A percentile compares a stretch with the other conserved stretches of the same genome.
phyloP scores from a whole-genome alignment of 2,329 filamentous ascomycete species.

The Trichoderma sp. region DNA sequence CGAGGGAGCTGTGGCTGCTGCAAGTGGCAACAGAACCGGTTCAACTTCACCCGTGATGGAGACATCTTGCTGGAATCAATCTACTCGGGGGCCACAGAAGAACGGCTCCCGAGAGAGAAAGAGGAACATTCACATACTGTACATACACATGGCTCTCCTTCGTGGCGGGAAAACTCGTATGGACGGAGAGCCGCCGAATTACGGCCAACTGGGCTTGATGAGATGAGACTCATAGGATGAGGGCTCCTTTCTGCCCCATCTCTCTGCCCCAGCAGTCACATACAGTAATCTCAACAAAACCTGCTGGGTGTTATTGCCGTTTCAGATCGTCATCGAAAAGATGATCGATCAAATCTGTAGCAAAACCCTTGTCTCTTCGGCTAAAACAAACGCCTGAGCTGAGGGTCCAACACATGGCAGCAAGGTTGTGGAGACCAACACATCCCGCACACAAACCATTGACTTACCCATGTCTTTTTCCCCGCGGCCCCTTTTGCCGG shows the following conservation, averaged over 20 bases:
- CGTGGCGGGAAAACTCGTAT: constrained; percentile 3
- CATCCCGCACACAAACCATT: neutral
- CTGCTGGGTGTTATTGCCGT: neutral
- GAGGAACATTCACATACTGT: neutral
- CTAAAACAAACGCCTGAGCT: constrained; percentile 1
- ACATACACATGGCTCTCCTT: neutral
- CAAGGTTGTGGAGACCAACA: neutral
- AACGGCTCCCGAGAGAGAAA: neutral
- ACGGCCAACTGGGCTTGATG: neutral
- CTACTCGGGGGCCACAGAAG: neutral
- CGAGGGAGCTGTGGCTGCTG: neutral
- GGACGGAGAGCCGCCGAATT: neutral
- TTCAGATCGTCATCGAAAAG: neutral
- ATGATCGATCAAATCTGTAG: neutral
- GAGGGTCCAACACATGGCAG: constrained; percentile 13
- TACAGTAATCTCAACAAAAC: too few species aligned
- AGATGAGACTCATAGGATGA: neutral
- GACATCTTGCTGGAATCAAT: neutral
- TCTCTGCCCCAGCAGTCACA: neutral
- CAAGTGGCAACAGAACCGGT: neutral
- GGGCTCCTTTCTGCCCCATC: neutral
- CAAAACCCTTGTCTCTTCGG: neutral
- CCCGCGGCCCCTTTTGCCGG: constrained; percentile 23
- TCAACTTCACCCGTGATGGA: neutral
- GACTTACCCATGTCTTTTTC: neutral